phyloP scores from a whole-genome alignment of 2,329 filamentous ascomycete species.

The Cryphonectria japonica region DNA sequence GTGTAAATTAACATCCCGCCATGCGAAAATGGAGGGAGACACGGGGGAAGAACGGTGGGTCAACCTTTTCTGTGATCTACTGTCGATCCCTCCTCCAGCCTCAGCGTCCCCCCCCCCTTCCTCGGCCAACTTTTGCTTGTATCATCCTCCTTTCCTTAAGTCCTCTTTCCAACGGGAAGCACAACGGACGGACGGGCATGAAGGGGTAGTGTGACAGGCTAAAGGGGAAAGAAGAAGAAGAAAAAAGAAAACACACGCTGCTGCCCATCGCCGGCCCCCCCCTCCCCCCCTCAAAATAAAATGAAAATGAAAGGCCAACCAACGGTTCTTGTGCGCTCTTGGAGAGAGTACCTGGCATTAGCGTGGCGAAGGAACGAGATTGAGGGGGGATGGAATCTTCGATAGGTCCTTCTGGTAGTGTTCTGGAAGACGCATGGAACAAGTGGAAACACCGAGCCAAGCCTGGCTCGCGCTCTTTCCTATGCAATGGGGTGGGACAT shows the following conservation, averaged over 20 bases:
- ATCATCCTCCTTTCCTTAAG: not conserved
- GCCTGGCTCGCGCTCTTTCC: constrained; percentile 8
- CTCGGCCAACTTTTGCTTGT: not conserved
- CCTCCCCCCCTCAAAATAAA: not conserved
- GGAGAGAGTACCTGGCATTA: constrained; percentile 21
- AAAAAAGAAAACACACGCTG: not conserved
- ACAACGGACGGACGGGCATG: too few relatives aligned
- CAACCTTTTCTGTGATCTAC: not conserved
- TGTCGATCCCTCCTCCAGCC: not conserved
- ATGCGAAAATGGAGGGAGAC: not conserved
- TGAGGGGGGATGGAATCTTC: constrained; percentile 8
- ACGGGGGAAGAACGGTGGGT: not conserved
- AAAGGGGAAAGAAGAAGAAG: too few relatives aligned
- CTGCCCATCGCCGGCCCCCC: too few relatives aligned
- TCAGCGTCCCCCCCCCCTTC: not conserved
- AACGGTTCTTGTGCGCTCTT: not conserved
- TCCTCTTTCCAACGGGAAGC: too few relatives aligned
- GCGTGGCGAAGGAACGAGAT: constrained; percentile 6
- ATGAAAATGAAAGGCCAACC: not conserved
- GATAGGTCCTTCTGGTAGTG: constrained; percentile 13
- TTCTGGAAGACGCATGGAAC: constrained; percentile 21
- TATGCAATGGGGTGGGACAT: constrained; percentile 3
- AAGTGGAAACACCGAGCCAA: constrained; percentile 15
- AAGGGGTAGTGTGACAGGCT: not conserved
- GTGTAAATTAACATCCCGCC: not conserved